Evolutionary conservation across 148 eudicot species (phyloP), one percentile per base, ranked within the genome.

Genomic region (Rhododendron vialii): DNA sequence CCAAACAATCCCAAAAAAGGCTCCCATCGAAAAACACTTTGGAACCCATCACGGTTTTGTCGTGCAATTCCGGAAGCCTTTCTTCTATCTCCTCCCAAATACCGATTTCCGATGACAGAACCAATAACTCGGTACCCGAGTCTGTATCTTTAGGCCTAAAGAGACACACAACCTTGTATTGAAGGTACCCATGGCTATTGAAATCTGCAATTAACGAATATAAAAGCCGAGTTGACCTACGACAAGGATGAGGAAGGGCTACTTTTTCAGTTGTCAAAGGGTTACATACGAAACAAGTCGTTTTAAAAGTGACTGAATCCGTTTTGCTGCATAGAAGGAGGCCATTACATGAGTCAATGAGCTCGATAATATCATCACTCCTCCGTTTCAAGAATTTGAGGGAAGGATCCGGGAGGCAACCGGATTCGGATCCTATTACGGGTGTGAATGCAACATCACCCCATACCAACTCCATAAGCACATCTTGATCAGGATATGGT

Each of bases 1-100:
- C 86, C 3, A 84, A 84, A 76, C 81, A 75, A 9, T 84, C 86
- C 86, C 86, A 84, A 57, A 24, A 84, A 12, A 84, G 82, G 73
- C 86, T 84, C 26, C 81, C 73, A 8, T 84, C 77, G 26, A 50
- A 84, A 33, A 53, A 84, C 24, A 77, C 82, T 36, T 77, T 84
- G 15, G 86, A 53, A 10, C 86, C 82, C 73, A 75, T 84, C 86
- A 53, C n/a, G 8, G 73, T 75, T 50, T 79, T 50, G 6, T 51
- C 41, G 28, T 75, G 50, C 12, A 84, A 53, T 13, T 47, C 43
- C 14, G 82, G 82, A 51, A 51, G 76, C 59, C 76, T 63, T 20
- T 47, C 55, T 38, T 84, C 47, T 1, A 18, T 20, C 81, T 77
- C 86, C 73, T 77, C 73, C 73, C 73, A 65, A 65, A 0, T 24